Conservation (phyloP, 1,139 yeast genomes). For the Eremothecium coryli region DNA sequence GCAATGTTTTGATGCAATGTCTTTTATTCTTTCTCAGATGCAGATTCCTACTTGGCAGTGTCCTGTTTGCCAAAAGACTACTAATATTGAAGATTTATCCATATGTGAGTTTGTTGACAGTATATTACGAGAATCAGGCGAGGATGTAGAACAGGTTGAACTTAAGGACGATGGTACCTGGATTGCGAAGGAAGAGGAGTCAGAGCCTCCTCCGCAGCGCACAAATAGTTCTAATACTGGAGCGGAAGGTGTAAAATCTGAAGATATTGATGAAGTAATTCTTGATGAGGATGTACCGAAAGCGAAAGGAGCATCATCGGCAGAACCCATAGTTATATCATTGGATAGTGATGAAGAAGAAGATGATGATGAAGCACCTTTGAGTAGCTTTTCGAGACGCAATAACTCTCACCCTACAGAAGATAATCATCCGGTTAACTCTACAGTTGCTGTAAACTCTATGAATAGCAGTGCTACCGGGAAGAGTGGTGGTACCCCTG, state of each 20-base stretch:
- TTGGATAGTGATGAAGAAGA: slow-evolving; percentile 29
- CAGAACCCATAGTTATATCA: slow-evolving; percentile 26
- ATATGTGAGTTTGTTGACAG: slow-evolving; percentile 53
- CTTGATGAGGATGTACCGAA: slow-evolving; percentile 5
- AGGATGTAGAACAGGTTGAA: slow-evolving; percentile 45
- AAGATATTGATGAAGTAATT: slow-evolving; percentile 3
- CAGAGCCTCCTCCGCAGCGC: slow-evolving; percentile 3
- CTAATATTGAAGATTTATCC: slow-evolving; percentile 45
- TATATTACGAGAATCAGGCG: slow-evolving; percentile 38
- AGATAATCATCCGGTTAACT: too few relatives aligned
- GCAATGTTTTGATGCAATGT: slow-evolving; percentile 63
- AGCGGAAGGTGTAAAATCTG: slow-evolving; percentile 7
- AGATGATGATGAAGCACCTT: too few relatives aligned
- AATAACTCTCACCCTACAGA: slow-evolving; percentile 10
- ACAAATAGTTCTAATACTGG: slow-evolving; percentile 8
- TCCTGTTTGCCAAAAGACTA: slow-evolving; percentile 47
- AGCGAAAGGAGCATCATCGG: slow-evolving; percentile 5
- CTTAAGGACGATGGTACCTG: slow-evolving; percentile 53
- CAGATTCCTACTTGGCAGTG: slow-evolving; percentile 62
- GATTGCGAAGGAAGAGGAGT: slow-evolving; percentile 34
- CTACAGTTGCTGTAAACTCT: too few relatives aligned
- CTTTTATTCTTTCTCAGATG: slow-evolving; percentile 50
- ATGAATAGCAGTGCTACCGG: too few relatives aligned
- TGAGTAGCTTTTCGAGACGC: too few relatives aligned
- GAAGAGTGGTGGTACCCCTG: too few relatives aligned